Evolutionary conservation across 805 yeast genomes (phyloP).

Genomic region (Candida railenensis): DNA sequence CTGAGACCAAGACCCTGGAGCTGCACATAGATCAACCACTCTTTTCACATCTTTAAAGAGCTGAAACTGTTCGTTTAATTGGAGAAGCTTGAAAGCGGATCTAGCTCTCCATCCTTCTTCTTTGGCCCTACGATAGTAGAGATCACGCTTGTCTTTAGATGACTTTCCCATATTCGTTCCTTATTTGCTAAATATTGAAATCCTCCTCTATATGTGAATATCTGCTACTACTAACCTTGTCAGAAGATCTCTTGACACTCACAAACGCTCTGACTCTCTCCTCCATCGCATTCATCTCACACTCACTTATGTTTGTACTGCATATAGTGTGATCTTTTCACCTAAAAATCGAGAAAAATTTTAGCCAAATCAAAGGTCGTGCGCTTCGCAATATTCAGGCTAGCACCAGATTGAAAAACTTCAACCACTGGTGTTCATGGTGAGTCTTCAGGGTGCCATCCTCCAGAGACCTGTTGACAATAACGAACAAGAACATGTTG

Average conservation of each 20-base stretch:
- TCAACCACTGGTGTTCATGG: too few species aligned
- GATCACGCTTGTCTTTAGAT: slow-evolving; percentile 91
- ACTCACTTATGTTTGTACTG: too few species aligned
- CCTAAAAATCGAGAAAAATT: too few species aligned
- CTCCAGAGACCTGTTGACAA: not conserved
- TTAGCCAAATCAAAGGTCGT: too few species aligned
- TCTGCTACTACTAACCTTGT: too few species aligned
- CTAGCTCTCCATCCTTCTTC: slow-evolving; percentile 98
- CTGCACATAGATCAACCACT: slow-evolving; percentile 97
- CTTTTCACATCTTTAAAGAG: slow-evolving; percentile 69
- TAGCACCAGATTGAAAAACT: too few species aligned
- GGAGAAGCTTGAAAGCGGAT: slow-evolving; percentile 91
- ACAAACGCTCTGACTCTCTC: too few species aligned
- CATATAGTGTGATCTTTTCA: too few species aligned
- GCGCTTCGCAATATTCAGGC: too few species aligned
- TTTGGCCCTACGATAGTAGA: slow-evolving; percentile 89
- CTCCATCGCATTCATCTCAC: too few species aligned
- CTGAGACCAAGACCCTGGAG: slow-evolving; percentile 99
- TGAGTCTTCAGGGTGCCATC: not conserved
- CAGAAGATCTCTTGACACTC: too few species aligned
- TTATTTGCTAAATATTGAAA: not conserved
- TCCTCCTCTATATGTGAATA: too few species aligned
- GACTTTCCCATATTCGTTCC: slow-evolving; percentile 74
- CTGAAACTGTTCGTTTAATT: slow-evolving; percentile 86
- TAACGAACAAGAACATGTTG: not conserved